Evolutionary conservation across 352 stramenopile genomes (phyloP).

Genomic region (Globisporangium middletonii): DNA sequence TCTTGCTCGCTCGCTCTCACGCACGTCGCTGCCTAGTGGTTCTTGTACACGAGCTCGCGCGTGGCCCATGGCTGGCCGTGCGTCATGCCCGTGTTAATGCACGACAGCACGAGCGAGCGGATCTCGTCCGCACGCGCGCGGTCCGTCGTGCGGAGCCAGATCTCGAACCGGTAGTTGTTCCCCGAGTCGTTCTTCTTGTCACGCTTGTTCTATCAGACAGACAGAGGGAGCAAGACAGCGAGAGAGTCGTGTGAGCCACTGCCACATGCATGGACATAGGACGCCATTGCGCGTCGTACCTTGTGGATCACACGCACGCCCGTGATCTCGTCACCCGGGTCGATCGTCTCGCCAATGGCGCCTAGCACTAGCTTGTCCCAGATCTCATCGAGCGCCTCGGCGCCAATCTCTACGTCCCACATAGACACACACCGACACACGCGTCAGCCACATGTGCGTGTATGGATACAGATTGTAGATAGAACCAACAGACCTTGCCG

Average conservation of each 20-base stretch:
- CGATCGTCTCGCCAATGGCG: conserved; percentile 87
- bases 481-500: conserved; percentile 43
- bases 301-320: conserved; percentile 90
- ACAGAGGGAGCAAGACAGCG: background rate
- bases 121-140: conserved; percentile 68
- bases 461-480: too few relatives aligned
- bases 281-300: conserved; percentile 18
- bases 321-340: conserved; percentile 85
- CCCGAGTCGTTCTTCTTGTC: conserved; percentile 66
- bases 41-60: conserved; percentile 78
- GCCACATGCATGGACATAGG: too few relatives aligned
- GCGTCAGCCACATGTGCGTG: background rate
- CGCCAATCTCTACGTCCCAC: conserved; percentile 45
- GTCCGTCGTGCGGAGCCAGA: conserved; percentile 68
- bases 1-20: background rate
- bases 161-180: conserved; percentile 85
- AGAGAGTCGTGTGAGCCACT: background rate
- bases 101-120: conserved; percentile 55
- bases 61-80: conserved; percentile 32
- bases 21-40: conserved; percentile 37
- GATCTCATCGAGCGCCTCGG: conserved; percentile 77
- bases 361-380: conserved; percentile 89
- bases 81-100: conserved; percentile 59
- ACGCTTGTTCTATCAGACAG: conserved; percentile 61
- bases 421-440: background rate